phyloP scores from a whole-genome alignment of 768 basidiomycete genomes.

The Polyporus arcularius region DNA sequence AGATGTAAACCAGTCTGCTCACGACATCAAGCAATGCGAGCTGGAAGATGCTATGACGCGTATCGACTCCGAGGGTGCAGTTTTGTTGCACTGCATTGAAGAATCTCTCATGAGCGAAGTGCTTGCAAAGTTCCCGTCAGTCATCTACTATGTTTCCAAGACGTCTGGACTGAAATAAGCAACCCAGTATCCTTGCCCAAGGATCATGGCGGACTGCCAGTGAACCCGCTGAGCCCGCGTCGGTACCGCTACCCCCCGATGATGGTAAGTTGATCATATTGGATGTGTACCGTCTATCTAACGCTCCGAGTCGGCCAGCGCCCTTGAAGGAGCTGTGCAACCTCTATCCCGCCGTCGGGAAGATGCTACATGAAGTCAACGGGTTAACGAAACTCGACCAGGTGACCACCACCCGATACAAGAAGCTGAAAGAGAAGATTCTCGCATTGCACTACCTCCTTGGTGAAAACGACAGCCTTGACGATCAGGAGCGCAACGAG shows the following conservation, averaged over 20 bases:
- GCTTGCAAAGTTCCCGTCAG: not conserved
- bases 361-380: not conserved
- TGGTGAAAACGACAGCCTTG: not conserved
- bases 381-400: not conserved
- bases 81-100: not conserved
- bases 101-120: not conserved
- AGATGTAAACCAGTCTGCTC: not conserved
- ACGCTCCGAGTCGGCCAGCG: not conserved
- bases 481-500: slow-evolving; percentile 1
- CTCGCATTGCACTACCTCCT: slow-evolving; percentile 2
- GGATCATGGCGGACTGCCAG: not conserved
- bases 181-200: not conserved
- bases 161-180: not conserved
- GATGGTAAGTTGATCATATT: not conserved
- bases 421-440: slow-evolving; percentile 4
- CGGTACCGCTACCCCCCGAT: not conserved
- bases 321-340: not conserved
- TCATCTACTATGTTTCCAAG: not conserved
- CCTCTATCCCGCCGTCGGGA: not conserved
- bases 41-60: not conserved
- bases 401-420: not conserved
- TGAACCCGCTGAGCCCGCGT: not conserved
- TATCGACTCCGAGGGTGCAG: not conserved
- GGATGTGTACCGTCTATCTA: not conserved
- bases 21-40: not conserved